Percentiles rank a stretch among this genome's conserved stretches.
Evolutionary conservation across 2,329 filamentous ascomycete genomes (phyloP).

Genomic region (Colletotrichum sublineola): DNA sequence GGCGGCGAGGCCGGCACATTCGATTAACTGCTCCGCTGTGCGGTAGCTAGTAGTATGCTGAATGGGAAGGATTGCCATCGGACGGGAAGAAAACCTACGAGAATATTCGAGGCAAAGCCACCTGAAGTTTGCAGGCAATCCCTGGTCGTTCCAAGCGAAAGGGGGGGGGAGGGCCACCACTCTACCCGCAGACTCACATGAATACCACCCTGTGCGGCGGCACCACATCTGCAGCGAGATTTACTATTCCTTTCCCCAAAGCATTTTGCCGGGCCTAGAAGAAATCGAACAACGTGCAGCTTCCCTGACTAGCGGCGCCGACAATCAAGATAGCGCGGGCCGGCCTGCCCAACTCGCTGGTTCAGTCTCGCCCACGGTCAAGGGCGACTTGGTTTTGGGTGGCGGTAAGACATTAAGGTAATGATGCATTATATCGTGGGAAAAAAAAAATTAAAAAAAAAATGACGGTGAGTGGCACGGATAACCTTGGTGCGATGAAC

Average conservation of each 20-base stretch:
- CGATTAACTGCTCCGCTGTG: constrained; percentile 5
- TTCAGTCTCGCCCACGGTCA: neutral
- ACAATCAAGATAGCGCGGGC: neutral
- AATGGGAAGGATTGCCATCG: neutral
- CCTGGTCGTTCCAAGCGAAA: constrained; percentile 28
- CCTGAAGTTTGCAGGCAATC: constrained; percentile 37
- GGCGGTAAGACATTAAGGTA: neutral
- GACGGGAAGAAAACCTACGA: constrained; percentile 7
- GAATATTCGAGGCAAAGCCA: constrained; percentile 29
- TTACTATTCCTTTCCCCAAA: constrained; percentile 17
- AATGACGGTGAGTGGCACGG: neutral
- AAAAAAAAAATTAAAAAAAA: no score
- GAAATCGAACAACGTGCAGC: constrained; percentile 5
- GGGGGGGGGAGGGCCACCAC: constrained; percentile 12
- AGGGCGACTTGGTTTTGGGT: neutral
- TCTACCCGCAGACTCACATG: constrained; percentile 1
- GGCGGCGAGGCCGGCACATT: constrained; percentile 32
- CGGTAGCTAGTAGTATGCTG: neutral
- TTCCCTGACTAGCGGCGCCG: constrained; percentile 10
- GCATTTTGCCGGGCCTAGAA: constrained; percentile 6
- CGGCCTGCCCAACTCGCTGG: neutral
- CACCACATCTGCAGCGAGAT: constrained; percentile 24
- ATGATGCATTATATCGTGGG: neutral
- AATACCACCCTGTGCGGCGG: neutral
- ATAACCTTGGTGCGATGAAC: neutral